Percentiles rank a stretch among this genome's conserved stretches.
phyloP scores from a whole-genome alignment of 2,329 filamentous ascomycete genomes.

The Aureobasidium sp. region DNA sequence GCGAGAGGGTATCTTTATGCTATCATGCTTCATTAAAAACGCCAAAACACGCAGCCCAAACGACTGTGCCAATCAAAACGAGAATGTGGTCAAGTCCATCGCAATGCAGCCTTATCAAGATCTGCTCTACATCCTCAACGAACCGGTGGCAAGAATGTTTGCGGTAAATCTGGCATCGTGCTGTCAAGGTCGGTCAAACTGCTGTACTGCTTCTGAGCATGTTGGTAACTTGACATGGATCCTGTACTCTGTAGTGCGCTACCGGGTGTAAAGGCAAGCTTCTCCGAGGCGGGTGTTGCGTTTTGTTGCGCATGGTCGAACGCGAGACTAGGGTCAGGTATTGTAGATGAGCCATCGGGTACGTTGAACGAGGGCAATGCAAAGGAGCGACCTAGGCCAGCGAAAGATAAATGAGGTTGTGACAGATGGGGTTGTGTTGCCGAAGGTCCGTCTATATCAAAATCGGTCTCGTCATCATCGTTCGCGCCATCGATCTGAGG shows the following conservation, averaged over 20 bases:
- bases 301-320: neutral
- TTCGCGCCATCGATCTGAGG: neutral
- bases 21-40: neutral
- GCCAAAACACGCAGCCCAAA: neutral
- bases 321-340: conserved; percentile 6
- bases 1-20: conserved; percentile 11
- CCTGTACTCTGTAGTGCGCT: conserved; percentile 1
- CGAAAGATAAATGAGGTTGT: no score
- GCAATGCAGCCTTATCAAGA: no score
- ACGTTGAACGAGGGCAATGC: neutral
- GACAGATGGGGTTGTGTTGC: neutral
- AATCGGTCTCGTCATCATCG: neutral
- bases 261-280: neutral
- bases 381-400: neutral
- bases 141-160: neutral
- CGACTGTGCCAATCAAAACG: neutral
- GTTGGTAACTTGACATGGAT: neutral
- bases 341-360: neutral
- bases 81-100: neutral
- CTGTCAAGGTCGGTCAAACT: conserved; percentile 5
- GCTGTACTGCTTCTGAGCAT: conserved; percentile 3
- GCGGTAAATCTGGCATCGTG: neutral
- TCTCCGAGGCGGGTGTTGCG: neutral
- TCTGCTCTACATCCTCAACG: neutral
- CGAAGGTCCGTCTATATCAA: neutral